Base-by-base conservation (phyloP, 768 basidiomycete genomes). In the Tephrocybe sp. region DNA sequence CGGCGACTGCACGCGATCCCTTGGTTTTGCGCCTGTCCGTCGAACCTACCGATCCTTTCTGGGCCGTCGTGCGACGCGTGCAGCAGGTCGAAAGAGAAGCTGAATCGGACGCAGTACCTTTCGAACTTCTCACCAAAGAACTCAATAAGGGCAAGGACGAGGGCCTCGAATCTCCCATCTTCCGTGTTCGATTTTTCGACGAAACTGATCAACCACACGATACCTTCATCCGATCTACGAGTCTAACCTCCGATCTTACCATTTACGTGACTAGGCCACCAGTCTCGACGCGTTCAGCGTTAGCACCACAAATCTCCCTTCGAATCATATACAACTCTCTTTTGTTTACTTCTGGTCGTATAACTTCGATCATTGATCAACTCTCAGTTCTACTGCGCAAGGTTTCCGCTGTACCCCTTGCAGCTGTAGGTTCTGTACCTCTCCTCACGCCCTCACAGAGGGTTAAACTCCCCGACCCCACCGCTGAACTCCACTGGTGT, bases 161-260 rank as follows among this genome's bases (percentile, higher is more conserved):
- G 31, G 68, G 72, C 10, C 59, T 75, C 11, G 79, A 82, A 34
- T 78, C 75, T 17, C 88, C 88, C 4, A 75, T 98, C 22, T 98
- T 97, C 72, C 83, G 94, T 45, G 93, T 97, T 36, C 85, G 94
- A n/a, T 97, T 98, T 76, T 93, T 97, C 66, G 94, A 98, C 62
- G 90, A 89, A 65, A 94, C 87, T 1, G 90, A 92, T 57, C 69
- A 81, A 33, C 81, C 77, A 36, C 84, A 76, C 42, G 87, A 84
- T 50, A 78, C 78, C 51, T 94, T 92, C 61, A 82, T 95, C 52
- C 77, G 80, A 20, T 82, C 83, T 0, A 94, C 95, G 0, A 85
- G 83, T 55, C 72, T 90, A 52, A 92, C 90, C 5, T 89, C 94
- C n/a, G 95, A 98, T 66, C 77, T 98, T 53, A 97, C 94, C 14